Percentiles rank a stretch among this genome's conserved stretches.
phyloP scores from a whole-genome alignment of 2,329 filamentous ascomycete species.

The Diaporthe destruens region DNA sequence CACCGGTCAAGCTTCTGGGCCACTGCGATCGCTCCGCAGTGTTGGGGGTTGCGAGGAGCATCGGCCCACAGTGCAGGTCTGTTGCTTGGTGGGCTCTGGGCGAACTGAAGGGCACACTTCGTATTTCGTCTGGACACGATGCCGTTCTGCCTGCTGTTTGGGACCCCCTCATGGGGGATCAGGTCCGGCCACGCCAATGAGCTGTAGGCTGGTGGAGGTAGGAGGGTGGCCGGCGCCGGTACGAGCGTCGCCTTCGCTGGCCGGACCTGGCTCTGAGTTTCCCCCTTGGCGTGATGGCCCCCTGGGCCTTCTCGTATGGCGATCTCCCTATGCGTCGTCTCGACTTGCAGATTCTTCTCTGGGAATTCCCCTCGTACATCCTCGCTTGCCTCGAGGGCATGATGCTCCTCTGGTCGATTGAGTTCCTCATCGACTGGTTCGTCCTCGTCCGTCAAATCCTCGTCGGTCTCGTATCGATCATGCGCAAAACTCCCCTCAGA shows the following conservation, averaged over 20 bases:
- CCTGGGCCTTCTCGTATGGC: neutral
- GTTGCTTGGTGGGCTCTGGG: too few species aligned
- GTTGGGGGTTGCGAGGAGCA: too few species aligned
- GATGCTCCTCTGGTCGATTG: neutral
- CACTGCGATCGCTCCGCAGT: too few species aligned
- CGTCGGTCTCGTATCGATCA: neutral
- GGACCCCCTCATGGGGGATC: too few species aligned
- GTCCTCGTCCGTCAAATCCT: neutral
- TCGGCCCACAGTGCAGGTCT: too few species aligned
- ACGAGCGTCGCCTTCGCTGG: neutral
- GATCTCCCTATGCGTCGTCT: neutral
- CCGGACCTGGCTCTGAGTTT: too few species aligned
- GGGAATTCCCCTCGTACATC: too few species aligned
- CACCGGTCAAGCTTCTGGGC: too few species aligned
- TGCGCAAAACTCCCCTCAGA: constrained; percentile 3
- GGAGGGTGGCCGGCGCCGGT: neutral
- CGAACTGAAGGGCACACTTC: too few species aligned
- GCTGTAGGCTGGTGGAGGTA: neutral
- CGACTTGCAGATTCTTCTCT: neutral
- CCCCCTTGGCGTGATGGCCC: neutral
- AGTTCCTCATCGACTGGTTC: neutral
- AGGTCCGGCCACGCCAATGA: too few species aligned
- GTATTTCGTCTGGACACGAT: too few species aligned
- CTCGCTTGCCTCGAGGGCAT: neutral
- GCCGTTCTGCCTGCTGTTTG: too few species aligned